phyloP scores from a whole-genome alignment of 495 filamentous ascomycete genomes.

The Daldinia concentrica region DNA sequence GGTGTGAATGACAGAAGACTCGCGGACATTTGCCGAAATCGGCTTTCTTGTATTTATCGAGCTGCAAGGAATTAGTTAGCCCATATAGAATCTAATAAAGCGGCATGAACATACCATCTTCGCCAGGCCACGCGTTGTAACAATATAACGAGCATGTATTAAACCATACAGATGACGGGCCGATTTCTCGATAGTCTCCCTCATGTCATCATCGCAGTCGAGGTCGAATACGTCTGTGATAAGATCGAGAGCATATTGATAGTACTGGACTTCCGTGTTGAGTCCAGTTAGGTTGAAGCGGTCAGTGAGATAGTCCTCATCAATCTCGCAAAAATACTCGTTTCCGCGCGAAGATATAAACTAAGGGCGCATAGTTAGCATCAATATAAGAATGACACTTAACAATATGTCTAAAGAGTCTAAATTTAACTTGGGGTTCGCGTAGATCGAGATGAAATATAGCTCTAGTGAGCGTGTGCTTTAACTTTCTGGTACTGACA shows the following conservation, averaged over 20 bases:
- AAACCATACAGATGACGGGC: slow-evolving; percentile 95
- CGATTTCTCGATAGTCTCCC: slow-evolving; percentile 97
- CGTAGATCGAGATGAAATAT: neutral
- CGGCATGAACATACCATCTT: slow-evolving; percentile 81
- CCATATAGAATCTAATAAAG: neutral
- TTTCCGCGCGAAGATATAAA: slow-evolving; percentile 98
- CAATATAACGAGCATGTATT: slow-evolving; percentile 96
- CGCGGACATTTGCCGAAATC: slow-evolving; percentile 99
- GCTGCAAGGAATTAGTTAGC: slow-evolving; percentile 59
- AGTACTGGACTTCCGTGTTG: slow-evolving; percentile 97
- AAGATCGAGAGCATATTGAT: slow-evolving; percentile 98
- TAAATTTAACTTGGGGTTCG: neutral
- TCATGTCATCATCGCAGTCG: slow-evolving; percentile 97
- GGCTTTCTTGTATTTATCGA: slow-evolving; percentile 98
- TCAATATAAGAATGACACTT: neutral
- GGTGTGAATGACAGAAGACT: slow-evolving; percentile 90
- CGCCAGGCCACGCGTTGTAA: slow-evolving; percentile 89
- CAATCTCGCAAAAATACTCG: slow-evolving; percentile 99
- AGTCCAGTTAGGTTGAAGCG: slow-evolving; percentile 98
- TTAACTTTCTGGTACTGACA: slow-evolving; percentile 5
- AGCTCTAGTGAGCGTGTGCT: neutral
- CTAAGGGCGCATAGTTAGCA: slow-evolving; percentile 58
- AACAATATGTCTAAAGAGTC: neutral
- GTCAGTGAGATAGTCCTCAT: slow-evolving; percentile 98
- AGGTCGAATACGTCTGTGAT: slow-evolving; percentile 99